These are phyloP conservation scores for Sphaceloma murrayae DNA, from an alignment of 2,329 filamentous ascomycete species.

Conservation along the genomic window DNA sequence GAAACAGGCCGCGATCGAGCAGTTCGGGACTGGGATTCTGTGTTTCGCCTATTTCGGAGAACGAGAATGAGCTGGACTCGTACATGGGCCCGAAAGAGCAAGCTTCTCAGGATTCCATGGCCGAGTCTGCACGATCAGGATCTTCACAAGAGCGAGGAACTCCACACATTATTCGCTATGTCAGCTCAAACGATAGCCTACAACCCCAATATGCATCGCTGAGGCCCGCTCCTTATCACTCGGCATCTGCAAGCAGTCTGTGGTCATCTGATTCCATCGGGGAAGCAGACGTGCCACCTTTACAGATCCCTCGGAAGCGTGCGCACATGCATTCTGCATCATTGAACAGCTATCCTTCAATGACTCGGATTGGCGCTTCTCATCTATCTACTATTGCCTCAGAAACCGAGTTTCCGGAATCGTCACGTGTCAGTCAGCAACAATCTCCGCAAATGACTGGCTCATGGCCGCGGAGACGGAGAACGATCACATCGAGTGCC, in stretches of 20 bases:
- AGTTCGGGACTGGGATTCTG: slow-evolving; percentile 13
- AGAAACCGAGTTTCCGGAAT: slow-evolving; percentile 22
- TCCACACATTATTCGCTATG: slow-evolving; percentile 17
- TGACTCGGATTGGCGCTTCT: slow-evolving; percentile 7
- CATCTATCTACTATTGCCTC: slow-evolving; percentile 31
- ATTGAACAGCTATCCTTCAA: slow-evolving; percentile 10
- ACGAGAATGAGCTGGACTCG: background rate
- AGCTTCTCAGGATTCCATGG: slow-evolving; percentile 12
- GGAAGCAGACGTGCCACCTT: slow-evolving; percentile 23
- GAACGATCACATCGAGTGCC: slow-evolving; percentile 10
- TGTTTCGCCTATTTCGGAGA: slow-evolving; percentile 14
- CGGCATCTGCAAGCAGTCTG: slow-evolving; percentile 17
- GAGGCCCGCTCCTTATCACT: slow-evolving; percentile 17
- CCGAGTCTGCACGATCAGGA: slow-evolving; percentile 14
- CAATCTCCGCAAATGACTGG: background rate
- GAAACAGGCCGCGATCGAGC: slow-evolving; percentile 6
- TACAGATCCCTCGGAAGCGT: slow-evolving; percentile 28
- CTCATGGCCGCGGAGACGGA: slow-evolving; percentile 11
- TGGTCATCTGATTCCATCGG: slow-evolving; percentile 20
- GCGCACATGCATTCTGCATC: slow-evolving; percentile 20
- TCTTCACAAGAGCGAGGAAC: slow-evolving; percentile 17
- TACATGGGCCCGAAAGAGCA: background rate
- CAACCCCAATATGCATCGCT: slow-evolving; percentile 18
- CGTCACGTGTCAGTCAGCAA: slow-evolving; percentile 9
- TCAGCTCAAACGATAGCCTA: slow-evolving; percentile 18